Evolutionary conservation across 768 basidiomycete genomes (phyloP).

Genomic region (Phanerodontia chrysosporium): DNA sequence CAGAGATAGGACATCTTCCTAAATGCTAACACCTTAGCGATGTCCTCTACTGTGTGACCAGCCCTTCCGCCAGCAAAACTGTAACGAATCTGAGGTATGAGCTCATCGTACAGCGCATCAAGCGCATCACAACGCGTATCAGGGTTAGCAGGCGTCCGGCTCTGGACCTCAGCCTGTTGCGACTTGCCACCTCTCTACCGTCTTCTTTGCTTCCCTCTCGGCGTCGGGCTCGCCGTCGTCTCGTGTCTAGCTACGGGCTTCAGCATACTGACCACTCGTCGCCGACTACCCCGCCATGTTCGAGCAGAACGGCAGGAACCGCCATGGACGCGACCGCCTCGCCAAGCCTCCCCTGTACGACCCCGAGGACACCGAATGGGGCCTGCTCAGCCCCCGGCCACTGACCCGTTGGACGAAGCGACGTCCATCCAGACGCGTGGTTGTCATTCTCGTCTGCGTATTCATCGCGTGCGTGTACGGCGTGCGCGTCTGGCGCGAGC

Average conservation of each 20-base stretch:
- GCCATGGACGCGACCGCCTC: neutral
- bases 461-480: conserved; percentile 9
- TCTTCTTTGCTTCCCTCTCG: neutral
- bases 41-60: too few relatives aligned
- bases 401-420: conserved; percentile 9
- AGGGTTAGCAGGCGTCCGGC: neutral
- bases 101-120: neutral
- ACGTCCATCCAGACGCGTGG: conserved; percentile 1
- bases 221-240: neutral
- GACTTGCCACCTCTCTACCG: neutral
- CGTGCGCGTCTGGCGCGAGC: conserved; percentile 8
- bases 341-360: conserved; percentile 12
- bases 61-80: too few relatives aligned
- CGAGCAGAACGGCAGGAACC: conserved; percentile 10
- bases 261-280: neutral
- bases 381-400: conserved; percentile 8
- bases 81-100: too few relatives aligned
- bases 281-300: conserved; percentile 1
- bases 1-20: too few relatives aligned
- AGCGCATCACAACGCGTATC: neutral
- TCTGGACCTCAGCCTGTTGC: neutral
- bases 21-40: too few relatives aligned
- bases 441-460: neutral
- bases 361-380: conserved; percentile 9
- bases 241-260: neutral